phyloP scores from a whole-genome alignment of 208 protist species.

The Trypanosoma avium region DNA sequence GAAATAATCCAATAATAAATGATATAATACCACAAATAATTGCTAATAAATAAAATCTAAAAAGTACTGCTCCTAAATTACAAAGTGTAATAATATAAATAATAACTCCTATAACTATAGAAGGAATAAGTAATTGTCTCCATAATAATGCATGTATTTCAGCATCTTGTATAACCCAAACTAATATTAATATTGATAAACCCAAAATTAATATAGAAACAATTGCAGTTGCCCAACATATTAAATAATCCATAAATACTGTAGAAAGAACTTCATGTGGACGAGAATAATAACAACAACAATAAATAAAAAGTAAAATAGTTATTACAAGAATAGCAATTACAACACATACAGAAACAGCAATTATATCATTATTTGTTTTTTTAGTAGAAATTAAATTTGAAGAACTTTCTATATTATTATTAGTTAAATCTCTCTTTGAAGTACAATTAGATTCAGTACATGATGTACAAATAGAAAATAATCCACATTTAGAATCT shows the following conservation, averaged over 20 bases:
- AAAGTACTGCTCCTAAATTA: conserved; percentile 38
- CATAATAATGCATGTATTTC: conserved; percentile 30
- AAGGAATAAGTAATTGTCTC: conserved; percentile 27
- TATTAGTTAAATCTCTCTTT: not conserved
- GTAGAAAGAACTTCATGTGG: conserved; percentile 53
- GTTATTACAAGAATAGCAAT: conserved; percentile 24
- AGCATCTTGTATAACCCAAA: conserved; percentile 25
- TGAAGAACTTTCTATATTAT: not conserved
- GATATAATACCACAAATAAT: conserved; percentile 34
- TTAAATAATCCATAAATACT: conserved; percentile 26
- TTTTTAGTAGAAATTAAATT: not conserved
- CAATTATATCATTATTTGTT: conserved; percentile 19
- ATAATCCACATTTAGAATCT: not conserved
- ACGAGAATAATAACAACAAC: conserved; percentile 18
- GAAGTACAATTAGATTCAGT: conserved; percentile 1
- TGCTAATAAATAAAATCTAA: conserved; percentile 32
- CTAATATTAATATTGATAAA: conserved; percentile 25
- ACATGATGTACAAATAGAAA: conserved; percentile 10
- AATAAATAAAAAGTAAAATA: conserved; percentile 29
- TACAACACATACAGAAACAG: conserved; percentile 23
- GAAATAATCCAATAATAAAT: conserved; percentile 29
- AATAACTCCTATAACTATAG: conserved; percentile 30
- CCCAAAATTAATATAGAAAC: conserved; percentile 23
- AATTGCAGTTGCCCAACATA: conserved; percentile 19
- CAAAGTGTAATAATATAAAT: conserved; percentile 24